Evolutionary conservation across 2,329 filamentous ascomycete species (phyloP).

Genomic region (Periconia macrospinosa): DNA sequence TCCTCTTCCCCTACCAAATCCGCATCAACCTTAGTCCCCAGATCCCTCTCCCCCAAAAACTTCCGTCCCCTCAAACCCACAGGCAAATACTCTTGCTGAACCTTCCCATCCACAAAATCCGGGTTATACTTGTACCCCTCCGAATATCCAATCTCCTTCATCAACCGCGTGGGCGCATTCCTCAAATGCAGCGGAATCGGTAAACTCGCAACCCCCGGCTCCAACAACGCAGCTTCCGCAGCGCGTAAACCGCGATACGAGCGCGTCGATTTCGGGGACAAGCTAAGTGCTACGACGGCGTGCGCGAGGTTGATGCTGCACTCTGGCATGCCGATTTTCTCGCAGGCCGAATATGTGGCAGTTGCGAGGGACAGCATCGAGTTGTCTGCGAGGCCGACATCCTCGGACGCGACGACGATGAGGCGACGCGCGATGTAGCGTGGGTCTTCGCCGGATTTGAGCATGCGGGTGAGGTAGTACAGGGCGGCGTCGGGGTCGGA

Average conservation of each 20-base stretch:
- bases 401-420: constrained; percentile 92
- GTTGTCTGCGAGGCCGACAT: constrained; percentile 89
- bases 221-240: constrained; percentile 74
- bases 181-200: constrained; percentile 85
- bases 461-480: constrained; percentile 95
- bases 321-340: constrained; percentile 95
- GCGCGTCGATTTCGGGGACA: constrained; percentile 84
- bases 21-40: constrained; percentile 75
- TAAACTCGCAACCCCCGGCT: constrained; percentile 79
- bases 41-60: constrained; percentile 79
- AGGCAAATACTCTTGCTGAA: constrained; percentile 89
- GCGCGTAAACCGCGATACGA: constrained; percentile 82
- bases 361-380: constrained; percentile 81
- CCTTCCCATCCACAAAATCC: constrained; percentile 78
- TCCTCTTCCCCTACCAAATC: constrained; percentile 31
- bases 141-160: constrained; percentile 91
- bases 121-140: constrained; percentile 97
- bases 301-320: constrained; percentile 91
- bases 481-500: constrained; percentile 83
- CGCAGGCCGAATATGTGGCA: constrained; percentile 80
- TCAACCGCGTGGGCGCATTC: constrained; percentile 88
- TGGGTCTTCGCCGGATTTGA: constrained; percentile 91
- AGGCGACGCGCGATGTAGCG: constrained; percentile 90
- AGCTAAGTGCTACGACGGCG: constrained; percentile 75
- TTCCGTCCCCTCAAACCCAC: constrained; percentile 68